These are phyloP conservation scores for Clathrospora elynae DNA, from an alignment of 2,329 filamentous ascomycete species.

Conservation along the genomic window DNA sequence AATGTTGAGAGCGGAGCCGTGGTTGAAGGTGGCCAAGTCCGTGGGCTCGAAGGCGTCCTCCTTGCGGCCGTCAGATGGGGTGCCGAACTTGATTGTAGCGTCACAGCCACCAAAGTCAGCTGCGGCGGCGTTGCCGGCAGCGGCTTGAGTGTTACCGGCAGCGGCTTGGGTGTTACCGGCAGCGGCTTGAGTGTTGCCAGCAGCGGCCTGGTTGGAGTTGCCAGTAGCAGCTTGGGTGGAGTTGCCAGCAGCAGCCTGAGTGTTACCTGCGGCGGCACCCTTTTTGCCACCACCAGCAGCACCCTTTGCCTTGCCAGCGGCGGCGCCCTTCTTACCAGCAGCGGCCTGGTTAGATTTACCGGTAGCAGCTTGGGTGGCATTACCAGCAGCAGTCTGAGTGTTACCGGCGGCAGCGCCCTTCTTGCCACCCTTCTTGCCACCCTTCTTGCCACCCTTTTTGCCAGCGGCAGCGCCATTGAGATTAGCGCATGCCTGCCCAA, in stretches of 20 bases:
- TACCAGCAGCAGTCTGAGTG: neutral
- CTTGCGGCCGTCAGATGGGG: conserved; percentile 56
- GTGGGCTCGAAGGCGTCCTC: conserved; percentile 52
- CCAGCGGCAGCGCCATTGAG: conserved; percentile 22
- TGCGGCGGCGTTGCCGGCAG: conserved; percentile 3
- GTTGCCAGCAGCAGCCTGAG: conserved; percentile 2
- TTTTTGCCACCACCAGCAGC: too few relatives aligned
- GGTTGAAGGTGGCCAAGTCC: conserved; percentile 55
- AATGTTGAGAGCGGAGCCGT: conserved; percentile 59
- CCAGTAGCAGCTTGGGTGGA: too few relatives aligned
- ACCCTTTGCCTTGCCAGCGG: neutral
- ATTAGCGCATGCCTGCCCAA: too few relatives aligned
- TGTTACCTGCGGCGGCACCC: conserved; percentile 1
- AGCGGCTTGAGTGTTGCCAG: conserved; percentile 3
- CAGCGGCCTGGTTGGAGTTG: too few relatives aligned
- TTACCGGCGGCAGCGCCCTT: conserved; percentile 4
- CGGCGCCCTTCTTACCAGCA: conserved; percentile 1
- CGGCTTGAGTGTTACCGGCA: too few relatives aligned
- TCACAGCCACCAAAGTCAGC: conserved; percentile 54
- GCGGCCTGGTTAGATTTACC: too few relatives aligned
- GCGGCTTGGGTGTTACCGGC: too few relatives aligned
- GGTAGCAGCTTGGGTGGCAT: neutral
- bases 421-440: neutral
- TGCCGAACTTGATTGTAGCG: conserved; percentile 57
- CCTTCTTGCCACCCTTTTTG: neutral